phyloP scores from a whole-genome alignment of 2,329 filamentous ascomycete genomes.

The Alternaria atra region DNA sequence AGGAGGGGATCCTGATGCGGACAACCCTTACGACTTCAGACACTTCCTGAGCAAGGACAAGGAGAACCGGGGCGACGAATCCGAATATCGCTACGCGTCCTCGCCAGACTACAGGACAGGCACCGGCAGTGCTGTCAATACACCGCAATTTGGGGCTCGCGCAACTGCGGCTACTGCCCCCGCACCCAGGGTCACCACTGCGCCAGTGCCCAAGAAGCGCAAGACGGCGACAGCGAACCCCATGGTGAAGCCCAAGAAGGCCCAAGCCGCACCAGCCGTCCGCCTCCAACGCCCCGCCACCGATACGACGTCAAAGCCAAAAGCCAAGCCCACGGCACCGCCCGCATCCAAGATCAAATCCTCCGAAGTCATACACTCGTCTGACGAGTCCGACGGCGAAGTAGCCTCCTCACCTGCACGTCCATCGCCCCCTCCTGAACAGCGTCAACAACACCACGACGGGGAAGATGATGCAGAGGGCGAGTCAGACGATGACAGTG shows the following conservation, averaged over 20 bases:
- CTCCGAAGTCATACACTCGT: slow-evolving; percentile 43
- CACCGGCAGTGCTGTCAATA: slow-evolving; percentile 41
- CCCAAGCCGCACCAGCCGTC: slow-evolving; percentile 38
- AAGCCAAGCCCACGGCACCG: slow-evolving; percentile 29
- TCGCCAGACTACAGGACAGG: slow-evolving; percentile 44
- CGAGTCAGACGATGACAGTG: slow-evolving; percentile 38
- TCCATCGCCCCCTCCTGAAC: slow-evolving; percentile 28
- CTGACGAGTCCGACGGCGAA: slow-evolving; percentile 39
- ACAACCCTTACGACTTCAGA: slow-evolving; percentile 61
- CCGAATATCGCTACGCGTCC: slow-evolving; percentile 36
- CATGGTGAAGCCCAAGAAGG: slow-evolving; percentile 38
- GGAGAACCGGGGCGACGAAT: slow-evolving; percentile 46
- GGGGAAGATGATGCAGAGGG: slow-evolving; percentile 29
- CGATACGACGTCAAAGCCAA: slow-evolving; percentile 24
- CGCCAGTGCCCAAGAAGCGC: slow-evolving; percentile 40
- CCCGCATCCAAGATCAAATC: slow-evolving; percentile 45
- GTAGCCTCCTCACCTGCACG: slow-evolving; percentile 17
- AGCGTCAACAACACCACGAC: slow-evolving; percentile 7
- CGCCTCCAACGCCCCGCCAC: slow-evolving; percentile 48
- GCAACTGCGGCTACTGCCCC: slow-evolving; percentile 22
- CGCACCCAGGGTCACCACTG: slow-evolving; percentile 21
- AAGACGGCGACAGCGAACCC: slow-evolving; percentile 35
- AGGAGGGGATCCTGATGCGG: slow-evolving; percentile 51
- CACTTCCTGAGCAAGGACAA: slow-evolving; percentile 53
- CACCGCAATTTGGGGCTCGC: slow-evolving; percentile 38